Base-by-base conservation (phyloP, 1,284 basidiomycete species). In the Leucoagaricus sp. region DNA sequence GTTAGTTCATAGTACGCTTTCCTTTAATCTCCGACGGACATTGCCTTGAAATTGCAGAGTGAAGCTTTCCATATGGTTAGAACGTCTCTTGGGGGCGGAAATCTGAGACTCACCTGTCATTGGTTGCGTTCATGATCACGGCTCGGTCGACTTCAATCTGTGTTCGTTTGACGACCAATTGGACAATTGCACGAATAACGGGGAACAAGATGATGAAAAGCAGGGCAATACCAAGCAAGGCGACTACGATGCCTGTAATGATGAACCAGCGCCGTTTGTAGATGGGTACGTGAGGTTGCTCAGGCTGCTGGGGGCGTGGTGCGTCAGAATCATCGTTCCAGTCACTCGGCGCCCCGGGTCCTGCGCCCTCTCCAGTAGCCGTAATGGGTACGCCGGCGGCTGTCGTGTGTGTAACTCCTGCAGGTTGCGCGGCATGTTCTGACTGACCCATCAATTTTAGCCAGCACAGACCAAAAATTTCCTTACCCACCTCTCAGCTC, bases 201-300 rank as follows among this genome's bases (percentile, higher is more conserved):
- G 86, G 86, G 66, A 80, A 89, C 21, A 87, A 68, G 25, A 87
- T 51, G 57, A 88, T 79, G 70, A 89, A 88, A 7, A 89, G 67
- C 17, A 88, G 67, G 10, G 77, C 82, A 53, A 89, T 86, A 40
- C 73, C 80, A 15, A 88, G 63, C 7, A 79, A 75, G 15, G 75
- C 74, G 49, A 84, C 67, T 54, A 88, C 80, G 63, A 85, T 63
- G 45, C 74, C 72, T 15, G 73, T 70, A 53, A 72, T 74, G 42
- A 75, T 75, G 67, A 75, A 75, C 64, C 67, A 68, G 19, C 75
- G 68, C 48, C 63, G 71, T 65, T 71, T 62, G 58, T 62, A 63
- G 31, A 62, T 54, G 34, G 61, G 63, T 29, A 51, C 42, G 5
- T 17, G 36, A 3, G 49, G 55, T 36, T 56, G 57, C 9, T 57